Evolutionary conservation across 805 yeast genomes (phyloP).

Genomic region (Metschnikowia shivogae): DNA sequence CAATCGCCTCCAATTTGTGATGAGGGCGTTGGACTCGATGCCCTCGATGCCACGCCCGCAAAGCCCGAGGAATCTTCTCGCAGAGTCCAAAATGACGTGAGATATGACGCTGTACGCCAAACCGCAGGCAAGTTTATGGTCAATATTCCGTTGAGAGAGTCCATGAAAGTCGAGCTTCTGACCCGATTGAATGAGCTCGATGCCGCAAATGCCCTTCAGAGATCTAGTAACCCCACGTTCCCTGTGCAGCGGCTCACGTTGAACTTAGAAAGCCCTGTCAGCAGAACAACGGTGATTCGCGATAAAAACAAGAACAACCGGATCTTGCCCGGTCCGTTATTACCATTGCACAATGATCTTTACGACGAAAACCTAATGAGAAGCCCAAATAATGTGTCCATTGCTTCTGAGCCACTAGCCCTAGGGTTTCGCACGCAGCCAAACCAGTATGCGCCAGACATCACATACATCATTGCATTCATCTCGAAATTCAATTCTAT

Average conservation of each 20-base stretch:
- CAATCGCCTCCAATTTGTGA: too few relatives aligned
- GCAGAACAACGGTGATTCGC: conserved; percentile 30
- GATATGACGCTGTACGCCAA: not conserved
- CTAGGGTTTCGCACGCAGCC: conserved; percentile 29
- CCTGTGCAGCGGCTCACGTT: not conserved
- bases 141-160: not conserved
- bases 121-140: conserved; percentile 2
- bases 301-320: conserved; percentile 27
- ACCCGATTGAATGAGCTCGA: conserved; percentile 1
- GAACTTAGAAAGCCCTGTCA: conserved; percentile 2
- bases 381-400: conserved; percentile 16
- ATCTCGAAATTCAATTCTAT: conserved; percentile 29
- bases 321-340: conserved; percentile 38
- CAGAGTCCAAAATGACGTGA: not conserved
- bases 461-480: conserved; percentile 30
- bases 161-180: conserved; percentile 2
- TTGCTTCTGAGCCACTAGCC: conserved; percentile 26
- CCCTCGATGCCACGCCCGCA: too few relatives aligned
- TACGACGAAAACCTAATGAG: conserved; percentile 35
- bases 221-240: conserved; percentile 1
- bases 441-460: conserved; percentile 30
- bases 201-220: conserved; percentile 1
- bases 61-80: too few relatives aligned
- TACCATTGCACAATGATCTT: conserved; percentile 30
- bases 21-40: too few relatives aligned